These are phyloP conservation scores for Penicillium chermesinum DNA, from an alignment of 495 filamentous ascomycete species.

Conservation along the genomic window DNA sequence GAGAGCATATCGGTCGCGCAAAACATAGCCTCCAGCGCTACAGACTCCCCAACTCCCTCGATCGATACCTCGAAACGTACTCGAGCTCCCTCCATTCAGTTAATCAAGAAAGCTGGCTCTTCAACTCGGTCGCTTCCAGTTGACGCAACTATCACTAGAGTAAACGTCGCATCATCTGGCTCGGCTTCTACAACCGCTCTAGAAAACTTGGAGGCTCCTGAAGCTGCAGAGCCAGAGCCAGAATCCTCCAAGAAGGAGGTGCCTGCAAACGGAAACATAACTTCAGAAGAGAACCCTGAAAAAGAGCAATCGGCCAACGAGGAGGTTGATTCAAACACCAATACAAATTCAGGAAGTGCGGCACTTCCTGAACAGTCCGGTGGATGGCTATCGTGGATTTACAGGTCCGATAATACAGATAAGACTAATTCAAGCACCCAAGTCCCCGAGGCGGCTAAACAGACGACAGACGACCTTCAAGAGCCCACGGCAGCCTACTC, in stretches of 20 bases:
- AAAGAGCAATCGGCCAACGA: conserved; percentile 12
- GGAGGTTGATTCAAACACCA: conserved; percentile 6
- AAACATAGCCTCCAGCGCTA: conserved; percentile 39
- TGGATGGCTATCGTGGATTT: conserved; percentile 59
- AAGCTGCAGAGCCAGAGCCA: conserved; percentile 13
- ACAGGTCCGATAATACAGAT: conserved; percentile 20
- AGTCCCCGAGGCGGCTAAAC: conserved; percentile 14
- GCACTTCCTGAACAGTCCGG: conserved; percentile 32
- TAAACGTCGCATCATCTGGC: conserved; percentile 47
- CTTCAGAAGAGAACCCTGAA: conserved; percentile 16
- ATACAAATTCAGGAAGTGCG: conserved; percentile 9
- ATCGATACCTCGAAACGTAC: conserved; percentile 23
- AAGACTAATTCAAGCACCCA: conserved; percentile 5
- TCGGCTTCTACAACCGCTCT: conserved; percentile 31
- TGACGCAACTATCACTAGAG: conserved; percentile 42
- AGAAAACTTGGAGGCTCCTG: conserved; percentile 21
- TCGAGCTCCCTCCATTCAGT: conserved; percentile 35
- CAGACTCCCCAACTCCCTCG: conserved; percentile 30
- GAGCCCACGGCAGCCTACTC: conserved; percentile 14
- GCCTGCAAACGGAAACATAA: background rate
- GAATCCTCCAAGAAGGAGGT: background rate
- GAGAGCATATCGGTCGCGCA: conserved; percentile 66
- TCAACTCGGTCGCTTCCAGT: conserved; percentile 47
- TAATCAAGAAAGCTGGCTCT: conserved; percentile 35
- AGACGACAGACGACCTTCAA: conserved; percentile 16